These are phyloP conservation scores for Mychonastes homosphaera DNA, from an alignment of 139 green algal species.

Conservation along the genomic window DNA sequence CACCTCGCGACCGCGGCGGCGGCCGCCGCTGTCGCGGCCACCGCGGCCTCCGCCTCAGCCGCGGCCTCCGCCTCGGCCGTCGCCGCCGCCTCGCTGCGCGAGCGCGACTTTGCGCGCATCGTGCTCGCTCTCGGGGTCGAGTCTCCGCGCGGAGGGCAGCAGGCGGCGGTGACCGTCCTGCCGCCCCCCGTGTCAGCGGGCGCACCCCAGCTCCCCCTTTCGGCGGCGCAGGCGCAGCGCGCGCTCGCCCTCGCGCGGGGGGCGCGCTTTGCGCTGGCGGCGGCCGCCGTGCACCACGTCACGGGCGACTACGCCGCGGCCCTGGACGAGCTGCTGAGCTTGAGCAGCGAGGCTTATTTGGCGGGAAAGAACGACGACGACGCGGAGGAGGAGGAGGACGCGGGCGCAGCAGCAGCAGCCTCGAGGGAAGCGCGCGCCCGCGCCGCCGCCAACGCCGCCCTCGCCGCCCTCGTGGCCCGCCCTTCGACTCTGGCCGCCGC, in stretches of 20 bases:
- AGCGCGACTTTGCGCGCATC: too few relatives aligned
- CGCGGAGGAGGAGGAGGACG: not conserved
- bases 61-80: too few relatives aligned
- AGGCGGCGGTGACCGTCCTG: too few relatives aligned
- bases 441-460: too few relatives aligned
- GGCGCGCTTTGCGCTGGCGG: conserved; percentile 9
- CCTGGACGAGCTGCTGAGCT: conserved; percentile 14
- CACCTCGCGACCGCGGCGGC: conserved; percentile 5
- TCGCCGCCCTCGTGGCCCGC: too few relatives aligned
- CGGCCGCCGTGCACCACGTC: conserved; percentile 29
- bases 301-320: conserved; percentile 19
- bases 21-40: too few relatives aligned
- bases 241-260: conserved; percentile 8
- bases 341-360: not conserved
- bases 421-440: not conserved
- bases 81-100: too few relatives aligned
- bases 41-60: too few relatives aligned
- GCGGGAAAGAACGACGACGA: not conserved
- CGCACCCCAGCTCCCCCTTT: too few relatives aligned
- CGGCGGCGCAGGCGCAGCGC: conserved; percentile 15
- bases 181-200: too few relatives aligned
- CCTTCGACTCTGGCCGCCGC: not conserved
- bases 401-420: conserved; percentile 1
- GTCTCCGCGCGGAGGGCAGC: too few relatives aligned
- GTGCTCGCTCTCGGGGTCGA: too few relatives aligned